Base-by-base conservation (phyloP, 2,329 filamentous ascomycete genomes). In the Dothidotthia symphoricarpi region DNA sequence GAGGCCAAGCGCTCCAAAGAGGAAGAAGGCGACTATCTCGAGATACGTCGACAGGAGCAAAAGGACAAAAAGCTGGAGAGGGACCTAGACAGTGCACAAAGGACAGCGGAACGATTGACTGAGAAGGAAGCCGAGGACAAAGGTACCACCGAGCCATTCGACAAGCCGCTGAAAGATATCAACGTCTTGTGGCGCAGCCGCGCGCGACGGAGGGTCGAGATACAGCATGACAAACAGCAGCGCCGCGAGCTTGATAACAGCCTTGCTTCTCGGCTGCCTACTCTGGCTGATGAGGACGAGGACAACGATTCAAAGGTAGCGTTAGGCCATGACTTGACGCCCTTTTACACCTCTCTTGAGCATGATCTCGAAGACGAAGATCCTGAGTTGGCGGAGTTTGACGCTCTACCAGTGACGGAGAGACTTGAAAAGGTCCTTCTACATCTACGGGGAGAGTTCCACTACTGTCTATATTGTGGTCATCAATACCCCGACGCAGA, bases 401-500 rank as follows among this genome's bases (percentile, higher is more conserved):
- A 89, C 56, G 78, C 76, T 2, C 70, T 91, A 29, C 77, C 82
- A 15, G 73, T 81, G 2, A 70, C 71, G 1, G 85, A 94, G 54
- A 79, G 81, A 49, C 68, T 97, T 45, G 69, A 72, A 7, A 80
- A 73, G 51, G 66, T 94, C 11, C 76, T 95, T 8, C 64, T 70
- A 13, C 82, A 86, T 66, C 66, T 98, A 36, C 78, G 93, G 25
- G 73, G 81, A 32, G 77, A 78, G 58, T 80, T 88, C 58, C 69
- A 75, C 29, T 98, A 98, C 63, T 98, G 93, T 70, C 95, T 96
- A 63, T 98, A 90, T 86, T 98, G 93, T 69, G 97, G 96, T 65
- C 85, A 78, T 66, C 73, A 74, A 35, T 98, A 96, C 63, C 78
- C 82, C 0, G 82, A 88, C 57, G 72, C 71, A 24, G 68, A 72